Evolutionary conservation across 495 filamentous ascomycete species (phyloP).

Genomic region (Parathielavia appendiculata): DNA sequence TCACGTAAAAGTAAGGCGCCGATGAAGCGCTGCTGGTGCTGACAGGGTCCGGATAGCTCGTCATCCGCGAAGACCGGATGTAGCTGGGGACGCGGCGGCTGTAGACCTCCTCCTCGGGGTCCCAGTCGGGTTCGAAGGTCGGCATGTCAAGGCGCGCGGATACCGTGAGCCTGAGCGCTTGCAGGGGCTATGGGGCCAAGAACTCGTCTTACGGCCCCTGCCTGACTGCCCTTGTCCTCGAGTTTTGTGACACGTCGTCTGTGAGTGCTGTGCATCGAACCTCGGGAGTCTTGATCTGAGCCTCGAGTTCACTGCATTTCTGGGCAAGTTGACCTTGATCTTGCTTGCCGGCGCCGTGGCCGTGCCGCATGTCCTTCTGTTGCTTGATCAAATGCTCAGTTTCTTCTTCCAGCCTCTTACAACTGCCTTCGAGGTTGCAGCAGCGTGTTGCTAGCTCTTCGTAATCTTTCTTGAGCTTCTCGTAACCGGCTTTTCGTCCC

Average conservation of each 20-base stretch:
- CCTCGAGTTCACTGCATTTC: not conserved
- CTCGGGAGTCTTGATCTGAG: not conserved
- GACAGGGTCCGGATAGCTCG: not conserved
- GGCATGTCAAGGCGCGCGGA: conserved; percentile 6
- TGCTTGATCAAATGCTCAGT: conserved; percentile 1
- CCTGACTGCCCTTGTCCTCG: not conserved
- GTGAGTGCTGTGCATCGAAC: not conserved
- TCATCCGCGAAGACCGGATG: not conserved
- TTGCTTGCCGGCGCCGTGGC: not conserved
- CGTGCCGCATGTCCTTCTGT: not conserved
- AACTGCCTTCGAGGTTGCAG: conserved; percentile 1
- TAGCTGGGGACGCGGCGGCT: not conserved
- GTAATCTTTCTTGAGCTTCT: conserved; percentile 2
- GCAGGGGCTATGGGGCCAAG: not conserved
- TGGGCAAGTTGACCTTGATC: not conserved
- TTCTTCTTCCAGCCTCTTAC: not conserved
- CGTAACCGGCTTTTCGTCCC: not conserved
- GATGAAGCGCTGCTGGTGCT: not conserved
- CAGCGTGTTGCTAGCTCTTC: not conserved
- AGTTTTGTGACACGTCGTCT: not conserved
- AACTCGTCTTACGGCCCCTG: not conserved
- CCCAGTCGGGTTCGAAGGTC: conserved; percentile 1
- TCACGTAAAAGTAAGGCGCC: not conserved
- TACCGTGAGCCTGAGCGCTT: conserved; percentile 1
- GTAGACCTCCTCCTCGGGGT: not conserved